These are phyloP conservation scores for Nasturtium officinale DNA, from an alignment of 345 rosid genomes.

Conservation along the genomic window DNA sequence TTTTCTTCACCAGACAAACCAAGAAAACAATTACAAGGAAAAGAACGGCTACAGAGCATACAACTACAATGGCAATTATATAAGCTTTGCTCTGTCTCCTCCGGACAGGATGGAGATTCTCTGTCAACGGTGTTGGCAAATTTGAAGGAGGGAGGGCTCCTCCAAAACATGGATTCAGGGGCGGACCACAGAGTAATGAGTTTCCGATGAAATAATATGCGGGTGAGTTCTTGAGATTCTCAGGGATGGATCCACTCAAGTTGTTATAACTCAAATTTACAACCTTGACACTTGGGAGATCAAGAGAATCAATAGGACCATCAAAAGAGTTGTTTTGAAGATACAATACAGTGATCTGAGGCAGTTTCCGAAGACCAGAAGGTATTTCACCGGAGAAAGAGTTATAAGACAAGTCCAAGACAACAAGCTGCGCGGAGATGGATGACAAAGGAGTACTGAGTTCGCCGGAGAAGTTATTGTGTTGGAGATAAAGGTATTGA, in stretches of 20 bases:
- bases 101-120: conserved; percentile 30
- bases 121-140: conserved; percentile 44
- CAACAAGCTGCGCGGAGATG: conserved; percentile 51
- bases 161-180: conserved; percentile 50
- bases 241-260: conserved; percentile 69
- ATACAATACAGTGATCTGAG: conserved; percentile 48
- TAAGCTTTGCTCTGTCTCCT: conserved; percentile 50
- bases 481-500: conserved; percentile 59
- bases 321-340: conserved; percentile 61
- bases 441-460: conserved; percentile 40
- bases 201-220: conserved; percentile 61
- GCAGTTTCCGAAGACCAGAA: conserved; percentile 40
- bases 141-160: conserved; percentile 36
- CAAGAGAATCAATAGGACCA: conserved; percentile 54
- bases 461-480: conserved; percentile 63
- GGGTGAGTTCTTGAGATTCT: conserved; percentile 51
- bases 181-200: conserved; percentile 61
- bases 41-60: conserved; percentile 49
- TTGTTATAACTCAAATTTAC: conserved; percentile 66
- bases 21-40: conserved; percentile 46
- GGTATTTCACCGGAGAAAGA: conserved; percentile 65
- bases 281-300: conserved; percentile 52
- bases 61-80: conserved; percentile 54
- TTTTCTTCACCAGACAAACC: conserved; percentile 49
- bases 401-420: conserved; percentile 68